Conservation (phyloP, 208 protist genomes). For the Dictyostelium gargantuum region DNA sequence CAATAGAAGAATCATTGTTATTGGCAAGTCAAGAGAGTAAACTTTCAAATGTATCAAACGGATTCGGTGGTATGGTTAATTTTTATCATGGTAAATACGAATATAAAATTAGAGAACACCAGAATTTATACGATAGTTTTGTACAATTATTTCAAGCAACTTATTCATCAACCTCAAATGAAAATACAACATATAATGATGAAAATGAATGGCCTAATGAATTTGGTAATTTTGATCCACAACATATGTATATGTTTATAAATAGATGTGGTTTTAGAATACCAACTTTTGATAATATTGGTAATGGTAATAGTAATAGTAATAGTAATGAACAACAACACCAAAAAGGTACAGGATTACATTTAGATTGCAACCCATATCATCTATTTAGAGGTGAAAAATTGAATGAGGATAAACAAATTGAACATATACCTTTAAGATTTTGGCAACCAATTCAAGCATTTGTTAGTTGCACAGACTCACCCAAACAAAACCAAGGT, state of each 20-base stretch:
- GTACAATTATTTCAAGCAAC: background rate
- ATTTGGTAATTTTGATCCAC: background rate
- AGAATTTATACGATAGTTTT: background rate
- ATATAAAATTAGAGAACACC: constrained; percentile 27
- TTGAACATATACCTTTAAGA: background rate
- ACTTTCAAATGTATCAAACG: constrained; percentile 8
- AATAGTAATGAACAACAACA: background rate
- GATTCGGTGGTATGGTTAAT: constrained; percentile 54
- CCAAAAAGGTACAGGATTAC: constrained; percentile 47
- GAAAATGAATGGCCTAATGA: constrained; percentile 14
- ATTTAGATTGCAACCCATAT: constrained; percentile 62
- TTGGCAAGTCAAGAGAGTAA: background rate
- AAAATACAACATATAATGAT: background rate
- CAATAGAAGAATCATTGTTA: background rate
- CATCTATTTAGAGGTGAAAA: constrained; percentile 33
- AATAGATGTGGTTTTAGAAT: constrained; percentile 62
- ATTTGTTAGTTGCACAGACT: constrained; percentile 7
- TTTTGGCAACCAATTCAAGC: constrained; percentile 67
- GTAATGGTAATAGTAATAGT: background rate
- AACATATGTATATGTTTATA: constrained; percentile 61
- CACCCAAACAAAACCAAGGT: background rate
- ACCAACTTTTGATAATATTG: background rate
- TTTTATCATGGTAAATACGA: constrained; percentile 49
- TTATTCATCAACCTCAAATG: background rate
- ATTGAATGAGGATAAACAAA: background rate